Base-by-base conservation (phyloP, 2,329 filamentous ascomycete species). In the Metarhizium album region DNA sequence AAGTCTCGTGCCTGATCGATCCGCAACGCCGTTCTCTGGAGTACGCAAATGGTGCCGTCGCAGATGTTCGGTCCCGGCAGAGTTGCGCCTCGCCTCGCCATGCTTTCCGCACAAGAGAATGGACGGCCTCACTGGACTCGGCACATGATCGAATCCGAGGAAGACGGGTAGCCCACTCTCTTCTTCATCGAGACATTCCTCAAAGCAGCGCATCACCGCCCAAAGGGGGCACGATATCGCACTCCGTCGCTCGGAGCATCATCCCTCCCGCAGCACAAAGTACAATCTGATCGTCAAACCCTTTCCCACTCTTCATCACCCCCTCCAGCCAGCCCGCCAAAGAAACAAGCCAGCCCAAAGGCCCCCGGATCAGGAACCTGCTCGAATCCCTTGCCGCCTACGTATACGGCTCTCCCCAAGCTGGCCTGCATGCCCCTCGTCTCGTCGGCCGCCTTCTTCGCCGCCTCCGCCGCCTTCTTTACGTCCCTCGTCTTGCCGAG, bases 401-500 rank as follows among this genome's bases (percentile, higher is more conserved):
- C 64, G 52, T 71, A 71, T 5, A 71, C 69, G 1, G 68, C 64
- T 53, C 74, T 58, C 7, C 93, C 93, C 40, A 98, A 72, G 59
- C 84, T 93, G 42, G 93, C 88, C 66, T 86, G 82, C 90, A 98
- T 96, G 23, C 85, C 86, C 72, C 90, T 95, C 20, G 93, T 97
- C 29, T 80, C 80, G 56, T 91, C 84, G 3, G 90, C 86, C 0
- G 86, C 93, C 45, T 82, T 74, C 55, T 79, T 78, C 0, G 90
- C 84, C 2, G 87, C 89, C 59, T 81, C 74, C 0, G 88, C 89
- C 7, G 93, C 90, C 63, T 82, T 74, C 57, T 80, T 76, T 20
- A 93, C 65, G 62, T 87, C 79, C 14, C 79, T 80, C 0, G 82
- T 83, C 60, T 77, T 68, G 6, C 70, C 74, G 2, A 97, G 75